Base-by-base conservation (phyloP, 306 rosid genomes). In the Heteromeles arbutifolia region DNA sequence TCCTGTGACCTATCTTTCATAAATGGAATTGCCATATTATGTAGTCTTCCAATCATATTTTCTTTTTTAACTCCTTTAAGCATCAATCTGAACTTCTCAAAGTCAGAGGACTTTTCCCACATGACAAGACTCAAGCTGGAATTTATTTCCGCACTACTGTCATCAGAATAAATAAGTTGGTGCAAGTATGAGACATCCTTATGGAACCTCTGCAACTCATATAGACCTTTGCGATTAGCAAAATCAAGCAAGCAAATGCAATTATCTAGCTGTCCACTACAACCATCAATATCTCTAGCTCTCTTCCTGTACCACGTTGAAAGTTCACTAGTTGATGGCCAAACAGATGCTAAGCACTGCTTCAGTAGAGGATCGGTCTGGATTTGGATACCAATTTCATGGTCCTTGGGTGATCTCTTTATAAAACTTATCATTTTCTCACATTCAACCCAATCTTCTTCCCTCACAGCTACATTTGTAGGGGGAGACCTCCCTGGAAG, bases 371-470 rank as follows among this genome's bases (percentile, higher is more conserved):
- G 93, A 84, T 95, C 99, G 3, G 99, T 95, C 84, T 78, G 84
- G 70, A 89, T 74, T 82, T 84, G 96, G 75, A 84, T 78, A 73
- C 78, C 82, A 79, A 83, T 78, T 80, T 82, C 90, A 74, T 82
- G 69, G 72, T 77, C 83, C 70, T 84, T 69, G 53, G 87, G 84
- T 67, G 87, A 80, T 50, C 75, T 80, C 64, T 74, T 79, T 34
- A 90, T 82, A 87, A 85, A 90, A 77, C 25, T 69, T 78, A 87
- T 69, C 97, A 87, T 92, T 82, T 95, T 84, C 81, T 85, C 83
- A 73, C 99, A 92, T 89, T 95, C 99, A 86, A 95, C 99, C 99
- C 99, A 95, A 86, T 95, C 99, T 72, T 89, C 90, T 72, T 88
- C 91, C 89, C 99, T 92, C 82, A 90, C 89, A 54, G 86, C 92